These are phyloP conservation scores for Venturia carpophila DNA, from an alignment of 2,329 filamentous ascomycete genomes.

Conservation along the genomic window DNA sequence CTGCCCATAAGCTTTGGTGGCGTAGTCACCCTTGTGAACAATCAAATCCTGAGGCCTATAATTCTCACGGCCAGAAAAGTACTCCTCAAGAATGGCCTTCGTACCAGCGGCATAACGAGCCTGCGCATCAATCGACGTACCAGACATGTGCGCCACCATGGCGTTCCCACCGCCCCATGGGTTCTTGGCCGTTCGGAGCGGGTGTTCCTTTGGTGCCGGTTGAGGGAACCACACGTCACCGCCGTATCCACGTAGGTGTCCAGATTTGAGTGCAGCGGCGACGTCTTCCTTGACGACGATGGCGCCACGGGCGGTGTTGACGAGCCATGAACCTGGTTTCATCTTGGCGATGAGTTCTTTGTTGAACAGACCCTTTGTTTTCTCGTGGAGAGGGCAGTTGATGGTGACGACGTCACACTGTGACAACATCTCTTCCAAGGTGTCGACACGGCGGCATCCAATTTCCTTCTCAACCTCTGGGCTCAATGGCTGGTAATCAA, in stretches of 20 bases:
- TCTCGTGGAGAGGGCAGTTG: slow-evolving; percentile 99
- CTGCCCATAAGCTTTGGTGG: slow-evolving; percentile 88
- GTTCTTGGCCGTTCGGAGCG: slow-evolving; percentile 86
- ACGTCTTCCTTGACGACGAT: slow-evolving; percentile 99
- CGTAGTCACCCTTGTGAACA: slow-evolving; percentile 82
- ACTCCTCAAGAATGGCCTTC: slow-evolving; percentile 85
- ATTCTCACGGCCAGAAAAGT: slow-evolving; percentile 79
- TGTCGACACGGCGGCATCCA: slow-evolving; percentile 81
- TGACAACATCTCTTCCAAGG: slow-evolving; percentile 83
- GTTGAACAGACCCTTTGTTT: slow-evolving; percentile 94
- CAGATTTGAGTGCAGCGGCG: slow-evolving; percentile 81
- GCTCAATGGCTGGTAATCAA: slow-evolving; percentile 92
- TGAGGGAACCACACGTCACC: slow-evolving; percentile 97
- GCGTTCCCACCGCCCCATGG: slow-evolving; percentile 95
- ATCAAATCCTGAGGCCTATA: slow-evolving; percentile 90
- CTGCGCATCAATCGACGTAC: slow-evolving; percentile 97
- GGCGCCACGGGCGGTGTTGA: slow-evolving; percentile 97
- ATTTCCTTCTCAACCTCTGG: slow-evolving; percentile 90
- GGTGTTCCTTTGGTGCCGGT: slow-evolving; percentile 88
- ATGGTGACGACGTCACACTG: slow-evolving; percentile 95
- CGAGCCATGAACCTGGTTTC: slow-evolving; percentile 94
- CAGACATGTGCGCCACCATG: slow-evolving; percentile 98
- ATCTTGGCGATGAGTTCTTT: slow-evolving; percentile 98
- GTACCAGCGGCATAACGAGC: slow-evolving; percentile 79
- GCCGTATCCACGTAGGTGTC: slow-evolving; percentile 82